Conservation (phyloP, 495 filamentous ascomycete genomes). For the Penicillium canescens region DNA sequence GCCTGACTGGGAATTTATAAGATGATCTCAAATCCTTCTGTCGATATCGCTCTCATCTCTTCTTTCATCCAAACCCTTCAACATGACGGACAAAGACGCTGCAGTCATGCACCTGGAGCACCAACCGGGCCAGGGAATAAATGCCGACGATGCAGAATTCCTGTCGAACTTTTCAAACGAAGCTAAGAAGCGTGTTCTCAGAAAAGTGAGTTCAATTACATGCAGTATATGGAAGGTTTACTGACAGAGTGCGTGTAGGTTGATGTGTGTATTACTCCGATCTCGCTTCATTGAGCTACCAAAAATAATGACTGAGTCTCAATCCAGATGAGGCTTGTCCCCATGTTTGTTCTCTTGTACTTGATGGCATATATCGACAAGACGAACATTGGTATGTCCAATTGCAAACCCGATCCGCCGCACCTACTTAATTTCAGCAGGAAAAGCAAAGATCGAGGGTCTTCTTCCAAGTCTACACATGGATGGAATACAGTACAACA, state of each 20-base stretch:
- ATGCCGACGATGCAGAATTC: conserved; percentile 17
- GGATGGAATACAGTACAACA: conserved; percentile 23
- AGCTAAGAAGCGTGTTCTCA: conserved; percentile 9
- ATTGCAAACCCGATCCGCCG: no score
- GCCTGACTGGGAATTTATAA: no score
- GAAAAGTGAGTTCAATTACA: conserved; percentile 5
- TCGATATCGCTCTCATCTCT: no score
- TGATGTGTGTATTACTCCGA: no score
- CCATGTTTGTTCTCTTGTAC: conserved; percentile 10
- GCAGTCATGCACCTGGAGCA: conserved; percentile 15
- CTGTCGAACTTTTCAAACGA: conserved; percentile 8
- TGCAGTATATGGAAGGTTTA: no score
- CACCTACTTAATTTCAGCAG: neutral
- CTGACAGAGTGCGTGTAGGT: no score
- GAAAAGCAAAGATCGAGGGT: conserved; percentile 26
- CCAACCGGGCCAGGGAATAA: conserved; percentile 2
- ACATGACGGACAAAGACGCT: conserved; percentile 9
- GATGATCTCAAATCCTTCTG: no score
- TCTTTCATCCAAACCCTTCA: neutral
- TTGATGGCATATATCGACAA: conserved; percentile 12
- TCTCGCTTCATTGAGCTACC: no score
- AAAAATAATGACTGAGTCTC: neutral
- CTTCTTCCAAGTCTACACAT: conserved; percentile 6
- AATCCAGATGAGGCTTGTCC: conserved; percentile 5
- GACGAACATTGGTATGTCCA: conserved; percentile 5